Percentiles rank a stretch among this genome's conserved stretches.
phyloP scores from a whole-genome alignment of 2,329 filamentous ascomycete genomes.

The Colletotrichum chlorophyti region DNA sequence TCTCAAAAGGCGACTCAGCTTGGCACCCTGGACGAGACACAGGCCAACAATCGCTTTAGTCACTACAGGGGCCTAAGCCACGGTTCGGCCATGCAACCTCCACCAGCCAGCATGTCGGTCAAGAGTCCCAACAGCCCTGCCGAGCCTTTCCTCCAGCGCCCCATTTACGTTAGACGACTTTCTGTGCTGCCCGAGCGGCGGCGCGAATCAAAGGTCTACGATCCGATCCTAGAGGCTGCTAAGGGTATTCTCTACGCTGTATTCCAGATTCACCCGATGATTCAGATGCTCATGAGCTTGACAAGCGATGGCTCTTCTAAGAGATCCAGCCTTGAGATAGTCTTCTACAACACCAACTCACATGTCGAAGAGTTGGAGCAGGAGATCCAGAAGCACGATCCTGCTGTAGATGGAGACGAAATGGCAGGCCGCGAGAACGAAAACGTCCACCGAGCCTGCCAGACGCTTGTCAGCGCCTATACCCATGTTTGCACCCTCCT shows the following conservation, averaged over 20 bases:
- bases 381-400: conserved; percentile 68
- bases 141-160: conserved; percentile 62
- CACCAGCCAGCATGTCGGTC: conserved; percentile 42
- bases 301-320: conserved; percentile 66
- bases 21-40: conserved; percentile 67
- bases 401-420: conserved; percentile 55
- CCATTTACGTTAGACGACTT: conserved; percentile 68
- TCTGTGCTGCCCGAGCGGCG: conserved; percentile 69
- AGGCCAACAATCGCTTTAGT: conserved; percentile 69
- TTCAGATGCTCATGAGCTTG: conserved; percentile 69
- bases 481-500: conserved; percentile 69
- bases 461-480: conserved; percentile 69
- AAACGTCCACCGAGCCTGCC: conserved; percentile 67
- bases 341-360: conserved; percentile 72
- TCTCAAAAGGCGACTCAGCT: conserved; percentile 66
- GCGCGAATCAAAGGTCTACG: conserved; percentile 65
- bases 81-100: conserved; percentile 71
- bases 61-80: conserved; percentile 72
- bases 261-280: conserved; percentile 72
- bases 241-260: conserved; percentile 72
- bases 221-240: conserved; percentile 69
- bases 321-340: conserved; percentile 69
- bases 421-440: conserved; percentile 63
- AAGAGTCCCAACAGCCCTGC: conserved; percentile 67
- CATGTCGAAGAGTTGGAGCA: conserved; percentile 71